Conservation (phyloP, 208 protist genomes). For the Crithidia expoeki region DNA sequence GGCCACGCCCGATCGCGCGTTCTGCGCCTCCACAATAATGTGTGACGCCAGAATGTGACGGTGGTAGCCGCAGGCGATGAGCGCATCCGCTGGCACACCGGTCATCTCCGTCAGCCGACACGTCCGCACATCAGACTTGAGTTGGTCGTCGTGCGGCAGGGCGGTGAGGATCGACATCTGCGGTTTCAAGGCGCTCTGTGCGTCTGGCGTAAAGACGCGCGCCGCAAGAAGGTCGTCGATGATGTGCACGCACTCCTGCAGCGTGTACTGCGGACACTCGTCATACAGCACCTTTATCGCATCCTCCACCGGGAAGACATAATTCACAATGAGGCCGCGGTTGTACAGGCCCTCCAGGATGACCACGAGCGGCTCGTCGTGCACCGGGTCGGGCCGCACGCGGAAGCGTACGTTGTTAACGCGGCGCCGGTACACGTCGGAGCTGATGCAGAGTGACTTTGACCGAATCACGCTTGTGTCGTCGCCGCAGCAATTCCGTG, state of each 20-base stretch:
- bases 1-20: conserved; percentile 62
- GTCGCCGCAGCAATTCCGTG: conserved; percentile 74
- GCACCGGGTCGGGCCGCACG: conserved; percentile 17
- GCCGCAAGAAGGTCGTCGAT: conserved; percentile 45
- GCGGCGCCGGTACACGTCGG: conserved; percentile 62
- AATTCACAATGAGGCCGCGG: conserved; percentile 81
- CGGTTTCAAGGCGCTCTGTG: conserved; percentile 37
- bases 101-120: conserved; percentile 49
- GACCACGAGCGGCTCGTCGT: conserved; percentile 53
- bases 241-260: conserved; percentile 59
- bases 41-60: conserved; percentile 73
- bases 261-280: conserved; percentile 64
- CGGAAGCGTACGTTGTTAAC: conserved; percentile 80
- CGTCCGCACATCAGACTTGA: conserved; percentile 26
- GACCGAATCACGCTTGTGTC: conserved; percentile 54
- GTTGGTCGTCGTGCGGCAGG: conserved; percentile 27
- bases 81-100: conserved; percentile 66
- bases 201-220: conserved; percentile 40
- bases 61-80: conserved; percentile 80
- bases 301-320: conserved; percentile 68
- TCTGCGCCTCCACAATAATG: conserved; percentile 83
- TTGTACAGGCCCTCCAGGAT: conserved; percentile 88
- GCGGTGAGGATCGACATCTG: conserved; percentile 34
- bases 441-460: conserved; percentile 55
- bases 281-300: conserved; percentile 79